Base-by-base conservation (phyloP, 2,329 filamentous ascomycete species). In the Penicillium sp. region DNA sequence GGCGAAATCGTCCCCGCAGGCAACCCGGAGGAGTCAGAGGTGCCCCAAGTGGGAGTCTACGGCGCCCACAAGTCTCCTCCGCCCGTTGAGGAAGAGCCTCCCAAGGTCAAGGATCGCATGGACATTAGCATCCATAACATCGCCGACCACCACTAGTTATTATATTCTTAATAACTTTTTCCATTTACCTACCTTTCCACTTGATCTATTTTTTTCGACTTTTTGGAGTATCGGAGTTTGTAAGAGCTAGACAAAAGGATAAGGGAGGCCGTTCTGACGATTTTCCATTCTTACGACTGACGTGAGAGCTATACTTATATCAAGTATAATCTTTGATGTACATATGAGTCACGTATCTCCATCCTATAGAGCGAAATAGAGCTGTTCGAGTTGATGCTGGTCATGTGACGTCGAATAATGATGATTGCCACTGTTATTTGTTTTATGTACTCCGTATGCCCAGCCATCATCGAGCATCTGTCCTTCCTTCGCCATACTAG, bases 81-180 rank as follows among this genome's bases (percentile, higher is more conserved):
- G 35, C 56, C 71, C 21, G 23, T 31, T 13, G 70, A 71, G 35
- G 69, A 75, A 31, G 73, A 77, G 46, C 74, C 72, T 50, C 78
- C 80, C 31, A 76, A 80, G 45, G 75, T 84, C 26, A 78, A 76
- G 45, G 78, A 83, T 63, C 77, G 80, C 38, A 83, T 88, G 81
- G 87, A 89, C 70, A 86, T 88, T 66, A 85, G 84, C 69, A 78
- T 89, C 68, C 86, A 88, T 73, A 88, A 88, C 72, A 75, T 82
- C 64, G 80, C 74, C 51, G 81, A 83, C 68, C 82, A 82, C 67
- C 70, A 69, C 66, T 76, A 64, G 72, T 71, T 47, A 71, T 66
- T 66, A 68, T 52, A 52, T 57, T 53, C 64, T 62, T 55, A 17
- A 23, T n/a, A 35, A 38, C 23, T 51, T 17, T 30, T 50, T 48